Percentiles rank a stretch among this genome's conserved stretches.
phyloP scores from a whole-genome alignment of 495 filamentous ascomycete species.

The Elaphomyces granulatus region DNA sequence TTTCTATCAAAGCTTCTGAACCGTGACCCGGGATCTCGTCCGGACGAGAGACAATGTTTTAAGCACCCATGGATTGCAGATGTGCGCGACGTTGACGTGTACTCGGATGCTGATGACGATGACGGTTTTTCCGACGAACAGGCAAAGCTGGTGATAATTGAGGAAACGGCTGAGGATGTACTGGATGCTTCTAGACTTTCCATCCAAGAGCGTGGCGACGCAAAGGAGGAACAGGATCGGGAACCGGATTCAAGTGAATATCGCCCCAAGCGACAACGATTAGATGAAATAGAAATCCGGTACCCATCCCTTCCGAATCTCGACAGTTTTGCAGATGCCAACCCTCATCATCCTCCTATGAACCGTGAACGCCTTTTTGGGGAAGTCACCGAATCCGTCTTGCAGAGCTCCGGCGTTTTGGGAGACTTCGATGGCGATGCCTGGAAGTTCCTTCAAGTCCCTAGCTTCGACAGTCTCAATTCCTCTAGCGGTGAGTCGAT shows the following conservation, averaged over 20 bases:
- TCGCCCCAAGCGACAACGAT: constrained; percentile 23
- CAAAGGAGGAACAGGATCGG: constrained; percentile 8
- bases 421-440: constrained; percentile 21
- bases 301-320: constrained; percentile 33
- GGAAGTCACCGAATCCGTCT: constrained; percentile 56
- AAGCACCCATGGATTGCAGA: constrained; percentile 52
- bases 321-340: constrained; percentile 24
- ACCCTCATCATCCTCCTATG: constrained; percentile 13
- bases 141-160: constrained; percentile 29
- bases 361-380: constrained; percentile 53
- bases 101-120: constrained; percentile 28
- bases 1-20: constrained; percentile 68
- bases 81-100: constrained; percentile 25
- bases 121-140: constrained; percentile 38
- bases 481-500: constrained; percentile 35
- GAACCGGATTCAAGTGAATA: neutral
- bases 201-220: constrained; percentile 23
- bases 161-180: constrained; percentile 33
- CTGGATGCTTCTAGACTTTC: constrained; percentile 55
- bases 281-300: constrained; percentile 19
- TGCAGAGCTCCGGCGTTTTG: constrained; percentile 47
- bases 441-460: neutral
- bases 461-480: constrained; percentile 20
- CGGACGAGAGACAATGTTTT: constrained; percentile 48
- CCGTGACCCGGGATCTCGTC: constrained; percentile 51